phyloP scores from a whole-genome alignment of 2,329 filamentous ascomycete genomes.

The Talaromyces amestolkiae region DNA sequence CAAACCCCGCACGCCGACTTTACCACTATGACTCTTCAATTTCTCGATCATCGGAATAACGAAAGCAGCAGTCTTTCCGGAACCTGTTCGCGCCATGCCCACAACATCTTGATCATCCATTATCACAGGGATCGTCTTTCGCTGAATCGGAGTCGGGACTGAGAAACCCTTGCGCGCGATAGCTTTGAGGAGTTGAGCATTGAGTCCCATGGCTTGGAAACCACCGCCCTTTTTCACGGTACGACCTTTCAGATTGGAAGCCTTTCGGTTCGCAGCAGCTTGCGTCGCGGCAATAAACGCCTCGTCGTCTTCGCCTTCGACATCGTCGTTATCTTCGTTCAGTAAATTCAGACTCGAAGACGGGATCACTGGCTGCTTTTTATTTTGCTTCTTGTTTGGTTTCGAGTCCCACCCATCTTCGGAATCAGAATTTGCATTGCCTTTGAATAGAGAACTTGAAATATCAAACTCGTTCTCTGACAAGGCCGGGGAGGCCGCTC shows the following conservation, averaged over 20 bases:
- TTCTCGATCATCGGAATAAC: conserved; percentile 98
- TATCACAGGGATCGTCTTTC: conserved; percentile 91
- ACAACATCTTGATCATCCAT: conserved; percentile 93
- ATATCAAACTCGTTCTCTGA: conserved; percentile 95
- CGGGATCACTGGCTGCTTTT: conserved; percentile 35
- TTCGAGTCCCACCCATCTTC: conserved; percentile 44
- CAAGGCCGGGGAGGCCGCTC: conserved; percentile 72
- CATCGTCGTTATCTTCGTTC: conserved; percentile 45
- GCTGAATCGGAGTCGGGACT: conserved; percentile 94
- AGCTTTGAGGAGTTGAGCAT: conserved; percentile 78
- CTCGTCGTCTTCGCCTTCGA: conserved; percentile 62
- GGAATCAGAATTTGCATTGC: conserved; percentile 44
- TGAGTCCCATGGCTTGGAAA: conserved; percentile 92
- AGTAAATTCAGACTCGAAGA: conserved; percentile 53
- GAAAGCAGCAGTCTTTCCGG: conserved; percentile 96
- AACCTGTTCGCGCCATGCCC: conserved; percentile 97
- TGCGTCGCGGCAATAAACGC: conserved; percentile 88
- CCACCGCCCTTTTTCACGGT: conserved; percentile 92
- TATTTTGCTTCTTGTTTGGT: conserved; percentile 51
- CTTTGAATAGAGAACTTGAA: conserved; percentile 69
- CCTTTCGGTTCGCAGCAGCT: conserved; percentile 82
- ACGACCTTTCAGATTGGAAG: conserved; percentile 75
- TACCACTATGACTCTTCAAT: conserved; percentile 80
- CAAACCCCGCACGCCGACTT: conserved; percentile 80
- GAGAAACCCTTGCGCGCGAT: conserved; percentile 93